Evolutionary conservation across 768 basidiomycete genomes (phyloP).

Genomic region (Trichaptum fuscoviolaceum): DNA sequence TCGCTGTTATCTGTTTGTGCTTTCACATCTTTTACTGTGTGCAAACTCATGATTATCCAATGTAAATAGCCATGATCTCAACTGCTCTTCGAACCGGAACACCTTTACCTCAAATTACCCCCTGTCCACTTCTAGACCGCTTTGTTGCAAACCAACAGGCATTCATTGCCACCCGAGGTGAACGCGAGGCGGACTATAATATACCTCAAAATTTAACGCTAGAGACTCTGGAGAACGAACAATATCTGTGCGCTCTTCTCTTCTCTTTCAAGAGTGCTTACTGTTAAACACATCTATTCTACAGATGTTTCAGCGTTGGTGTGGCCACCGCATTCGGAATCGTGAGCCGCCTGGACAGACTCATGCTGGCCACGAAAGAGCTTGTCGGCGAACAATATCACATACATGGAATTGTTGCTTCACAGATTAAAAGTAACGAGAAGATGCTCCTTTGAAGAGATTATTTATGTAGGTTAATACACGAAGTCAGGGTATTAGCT

Average conservation of each 20-base stretch:
- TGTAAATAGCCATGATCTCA: constrained; percentile 62
- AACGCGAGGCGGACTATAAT: constrained; percentile 70
- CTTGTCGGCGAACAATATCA: constrained; percentile 85
- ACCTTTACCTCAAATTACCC: constrained; percentile 83
- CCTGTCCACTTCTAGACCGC: constrained; percentile 54
- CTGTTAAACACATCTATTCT: background rate
- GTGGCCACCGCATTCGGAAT: constrained; percentile 65
- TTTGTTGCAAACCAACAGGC: constrained; percentile 48
- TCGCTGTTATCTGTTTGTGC: constrained; percentile 70
- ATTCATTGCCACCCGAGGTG: constrained; percentile 61
- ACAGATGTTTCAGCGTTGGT: constrained; percentile 66
- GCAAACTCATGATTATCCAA: background rate
- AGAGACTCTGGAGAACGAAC: constrained; percentile 69
- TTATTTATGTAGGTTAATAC: background rate
- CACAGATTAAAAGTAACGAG: constrained; percentile 2
- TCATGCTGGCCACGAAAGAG: constrained; percentile 82
- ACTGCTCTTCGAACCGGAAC: constrained; percentile 67
- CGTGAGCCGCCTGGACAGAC: constrained; percentile 64
- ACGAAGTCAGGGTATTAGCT: no score
- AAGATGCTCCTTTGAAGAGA: background rate
- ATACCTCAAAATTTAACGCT: constrained; percentile 65
- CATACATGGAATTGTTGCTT: constrained; percentile 47
- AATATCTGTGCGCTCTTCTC: constrained; percentile 61
- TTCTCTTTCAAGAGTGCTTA: constrained; percentile 8
- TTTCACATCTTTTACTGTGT: constrained; percentile 2